Evolutionary conservation across 2,329 filamentous ascomycete species (phyloP).

Genomic region (Fusarium dlaminii): DNA sequence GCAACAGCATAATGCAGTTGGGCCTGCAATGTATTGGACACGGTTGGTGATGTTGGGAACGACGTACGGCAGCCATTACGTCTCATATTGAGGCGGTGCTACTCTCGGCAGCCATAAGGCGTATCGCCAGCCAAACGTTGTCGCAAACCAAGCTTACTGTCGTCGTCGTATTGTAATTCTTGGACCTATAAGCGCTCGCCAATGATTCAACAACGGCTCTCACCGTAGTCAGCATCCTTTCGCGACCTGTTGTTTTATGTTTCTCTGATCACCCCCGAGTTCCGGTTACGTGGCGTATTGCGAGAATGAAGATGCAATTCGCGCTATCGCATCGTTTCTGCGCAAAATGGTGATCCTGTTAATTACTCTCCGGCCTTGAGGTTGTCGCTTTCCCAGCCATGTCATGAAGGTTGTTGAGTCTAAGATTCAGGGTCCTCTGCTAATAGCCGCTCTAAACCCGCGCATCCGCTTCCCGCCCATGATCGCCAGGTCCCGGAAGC

Average conservation of each 20-base stretch:
- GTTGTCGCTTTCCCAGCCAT: not conserved
- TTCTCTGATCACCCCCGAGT: not conserved
- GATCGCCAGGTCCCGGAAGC: not conserved
- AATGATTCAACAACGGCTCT: not conserved
- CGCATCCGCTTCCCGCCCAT: not conserved
- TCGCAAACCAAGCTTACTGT: not conserved
- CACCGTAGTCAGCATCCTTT: not conserved
- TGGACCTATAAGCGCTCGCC: not conserved
- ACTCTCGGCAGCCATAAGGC: not conserved
- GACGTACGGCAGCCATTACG: not conserved
- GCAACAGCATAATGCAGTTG: not conserved
- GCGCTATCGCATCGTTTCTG: not conserved
- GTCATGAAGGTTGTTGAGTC: not conserved
- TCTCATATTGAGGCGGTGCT: slow-evolving; percentile 15
- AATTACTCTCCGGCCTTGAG: too few relatives aligned
- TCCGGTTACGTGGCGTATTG: not conserved
- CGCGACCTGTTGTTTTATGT: not conserved
- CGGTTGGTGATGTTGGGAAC: not conserved
- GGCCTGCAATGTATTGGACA: not conserved
- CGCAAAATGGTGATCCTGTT: too few relatives aligned
- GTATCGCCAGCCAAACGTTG: not conserved
- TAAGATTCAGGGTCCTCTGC: slow-evolving; percentile 8
- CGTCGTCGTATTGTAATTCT: not conserved
- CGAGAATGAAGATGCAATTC: not conserved
- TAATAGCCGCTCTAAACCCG: slow-evolving; percentile 16